Conservation (phyloP, 148 eudicot species). For the Cornus controversa region DNA sequence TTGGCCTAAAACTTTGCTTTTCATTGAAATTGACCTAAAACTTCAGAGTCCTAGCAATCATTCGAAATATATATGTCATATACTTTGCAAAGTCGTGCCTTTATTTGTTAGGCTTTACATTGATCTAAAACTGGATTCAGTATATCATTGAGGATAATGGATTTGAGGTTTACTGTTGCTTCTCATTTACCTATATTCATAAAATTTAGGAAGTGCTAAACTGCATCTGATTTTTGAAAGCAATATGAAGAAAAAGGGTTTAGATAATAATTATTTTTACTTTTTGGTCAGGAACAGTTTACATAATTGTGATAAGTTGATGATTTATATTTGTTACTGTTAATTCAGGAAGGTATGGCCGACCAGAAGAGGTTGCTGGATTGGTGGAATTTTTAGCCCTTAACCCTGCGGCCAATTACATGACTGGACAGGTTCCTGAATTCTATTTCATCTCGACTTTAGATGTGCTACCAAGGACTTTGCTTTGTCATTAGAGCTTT, state of each 20-base stretch:
- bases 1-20: not conserved
- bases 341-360: constrained; percentile 65
- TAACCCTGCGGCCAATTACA: constrained; percentile 74
- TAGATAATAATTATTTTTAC: not conserved
- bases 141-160: not conserved
- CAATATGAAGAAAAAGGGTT: not conserved
- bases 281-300: no score
- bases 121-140: not conserved
- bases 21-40: no score
- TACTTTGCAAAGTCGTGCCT: not conserved
- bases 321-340: not conserved
- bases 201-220: not conserved
- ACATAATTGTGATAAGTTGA: no score
- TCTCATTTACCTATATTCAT: not conserved
- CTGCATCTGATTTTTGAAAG: not conserved
- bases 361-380: constrained; percentile 83
- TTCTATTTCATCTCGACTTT: not conserved
- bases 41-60: no score
- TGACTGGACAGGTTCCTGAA: constrained; percentile 72
- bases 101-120: not conserved
- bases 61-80: no score
- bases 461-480: not conserved
- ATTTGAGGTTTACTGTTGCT: not conserved
- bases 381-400: constrained; percentile 82
- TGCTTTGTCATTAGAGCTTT: not conserved